A percentile compares a stretch with the other conserved stretches of the same genome.
Evolutionary conservation across 2,329 filamentous ascomycete genomes (phyloP).

Genomic region (Fusarium stilboides): DNA sequence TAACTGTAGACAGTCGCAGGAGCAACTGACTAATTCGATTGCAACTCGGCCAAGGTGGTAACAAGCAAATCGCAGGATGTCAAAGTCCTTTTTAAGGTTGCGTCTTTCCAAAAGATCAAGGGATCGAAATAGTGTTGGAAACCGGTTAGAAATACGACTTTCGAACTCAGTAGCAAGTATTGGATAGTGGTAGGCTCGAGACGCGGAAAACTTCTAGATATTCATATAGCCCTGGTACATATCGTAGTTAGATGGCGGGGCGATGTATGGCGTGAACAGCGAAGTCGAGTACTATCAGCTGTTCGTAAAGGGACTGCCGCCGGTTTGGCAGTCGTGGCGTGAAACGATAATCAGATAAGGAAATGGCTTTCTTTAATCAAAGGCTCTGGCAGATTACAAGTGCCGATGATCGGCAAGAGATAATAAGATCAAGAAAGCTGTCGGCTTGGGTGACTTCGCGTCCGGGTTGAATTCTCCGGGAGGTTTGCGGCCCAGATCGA

Average conservation of each 20-base stretch:
- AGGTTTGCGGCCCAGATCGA: constrained; percentile 24
- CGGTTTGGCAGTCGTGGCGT: neutral
- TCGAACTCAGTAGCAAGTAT: constrained; percentile 1
- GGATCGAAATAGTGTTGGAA: neutral
- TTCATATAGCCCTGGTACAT: constrained; percentile 29
- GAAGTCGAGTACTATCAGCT: neutral
- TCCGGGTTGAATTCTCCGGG: constrained; percentile 8
- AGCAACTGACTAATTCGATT: constrained; percentile 3
- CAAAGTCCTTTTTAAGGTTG: neutral
- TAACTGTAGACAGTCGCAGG: constrained; percentile 7
- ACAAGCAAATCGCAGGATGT: neutral
- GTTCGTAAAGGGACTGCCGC: neutral
- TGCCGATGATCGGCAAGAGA: constrained; percentile 9
- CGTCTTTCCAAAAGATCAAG: neutral
- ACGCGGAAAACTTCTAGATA: constrained; percentile 7
- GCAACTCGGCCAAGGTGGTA: neutral
- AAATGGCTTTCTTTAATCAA: neutral
- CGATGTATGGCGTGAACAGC: constrained; percentile 3
- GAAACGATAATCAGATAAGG: neutral
- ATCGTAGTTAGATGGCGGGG: constrained; percentile 17
- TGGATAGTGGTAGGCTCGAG: constrained; percentile 6
- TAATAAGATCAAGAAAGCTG: constrained; percentile 1
- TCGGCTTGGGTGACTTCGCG: constrained; percentile 12
- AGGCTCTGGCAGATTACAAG: neutral
- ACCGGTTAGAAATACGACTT: neutral